Evolutionary conservation across 106 monocot species (phyloP).

Genomic region (Dendrobium catenatum): DNA sequence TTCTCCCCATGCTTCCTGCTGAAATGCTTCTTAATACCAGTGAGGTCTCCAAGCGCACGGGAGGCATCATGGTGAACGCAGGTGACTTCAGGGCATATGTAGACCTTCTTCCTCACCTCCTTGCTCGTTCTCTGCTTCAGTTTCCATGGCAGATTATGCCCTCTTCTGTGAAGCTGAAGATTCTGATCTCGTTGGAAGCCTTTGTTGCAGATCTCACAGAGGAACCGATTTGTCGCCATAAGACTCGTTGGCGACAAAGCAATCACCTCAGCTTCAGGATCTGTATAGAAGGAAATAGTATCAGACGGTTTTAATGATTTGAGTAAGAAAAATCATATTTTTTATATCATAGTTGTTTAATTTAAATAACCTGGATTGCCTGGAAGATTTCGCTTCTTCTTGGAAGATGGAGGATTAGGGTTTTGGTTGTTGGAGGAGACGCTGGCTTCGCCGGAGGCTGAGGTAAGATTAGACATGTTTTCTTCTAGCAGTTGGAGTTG

Average conservation of each 20-base stretch:
- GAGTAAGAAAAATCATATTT: background rate
- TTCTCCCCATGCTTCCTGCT: constrained; percentile 71
- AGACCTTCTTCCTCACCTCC: constrained; percentile 58
- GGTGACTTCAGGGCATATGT: constrained; percentile 43
- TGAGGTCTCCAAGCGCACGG: constrained; percentile 56
- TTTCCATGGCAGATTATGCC: constrained; percentile 13
- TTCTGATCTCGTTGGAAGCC: constrained; percentile 8
- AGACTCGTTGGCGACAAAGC: constrained; percentile 4
- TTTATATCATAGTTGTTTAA: background rate
- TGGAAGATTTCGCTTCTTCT: constrained; percentile 51
- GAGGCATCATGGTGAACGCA: constrained; percentile 62
- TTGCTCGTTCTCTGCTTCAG: constrained; percentile 20
- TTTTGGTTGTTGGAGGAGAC: constrained; percentile 31
- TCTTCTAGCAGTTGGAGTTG: constrained; percentile 20
- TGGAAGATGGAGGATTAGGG: constrained; percentile 27
- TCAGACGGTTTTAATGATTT: background rate
- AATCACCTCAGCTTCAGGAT: constrained; percentile 9
- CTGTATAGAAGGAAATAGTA: background rate
- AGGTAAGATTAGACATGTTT: constrained; percentile 75
- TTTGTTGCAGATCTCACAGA: constrained; percentile 9
- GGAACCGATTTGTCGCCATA: constrained; percentile 7
- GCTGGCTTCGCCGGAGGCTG: constrained; percentile 63
- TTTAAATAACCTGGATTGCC: constrained; percentile 48
- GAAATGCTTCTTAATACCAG: constrained; percentile 71
- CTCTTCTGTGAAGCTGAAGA: constrained; percentile 8